Evolutionary conservation across 495 filamentous ascomycete species (phyloP).

Genomic region (Neurospora discreta): DNA sequence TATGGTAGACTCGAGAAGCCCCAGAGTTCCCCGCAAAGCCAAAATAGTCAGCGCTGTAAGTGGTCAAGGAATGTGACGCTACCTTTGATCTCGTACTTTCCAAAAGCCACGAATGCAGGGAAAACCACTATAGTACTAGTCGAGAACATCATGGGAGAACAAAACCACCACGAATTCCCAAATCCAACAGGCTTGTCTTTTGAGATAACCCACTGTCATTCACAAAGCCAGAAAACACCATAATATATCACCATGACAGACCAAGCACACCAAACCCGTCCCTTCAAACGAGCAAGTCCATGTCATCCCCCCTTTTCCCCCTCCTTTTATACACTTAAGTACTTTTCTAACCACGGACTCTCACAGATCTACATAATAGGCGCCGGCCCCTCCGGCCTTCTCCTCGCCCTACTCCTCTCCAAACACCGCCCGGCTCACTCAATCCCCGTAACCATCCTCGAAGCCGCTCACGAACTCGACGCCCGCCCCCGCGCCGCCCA

Average conservation of each 20-base stretch:
- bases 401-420: conserved; percentile 43
- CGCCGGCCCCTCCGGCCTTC: conserved; percentile 48
- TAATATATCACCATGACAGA: neutral
- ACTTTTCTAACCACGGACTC: neutral
- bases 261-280: neutral
- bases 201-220: too few species aligned
- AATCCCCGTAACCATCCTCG: conserved; percentile 44
- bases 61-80: neutral
- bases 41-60: neutral
- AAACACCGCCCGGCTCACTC: conserved; percentile 33
- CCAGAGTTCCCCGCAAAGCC: neutral
- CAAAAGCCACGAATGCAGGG: neutral
- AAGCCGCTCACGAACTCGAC: conserved; percentile 40
- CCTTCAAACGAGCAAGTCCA: neutral
- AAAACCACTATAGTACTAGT: too few species aligned
- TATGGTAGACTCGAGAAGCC: neutral
- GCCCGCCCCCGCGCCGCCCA: conserved; percentile 44
- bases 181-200: too few species aligned
- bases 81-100: neutral
- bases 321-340: neutral
- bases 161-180: too few species aligned
- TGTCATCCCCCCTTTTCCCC: too few species aligned
- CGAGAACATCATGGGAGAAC: too few species aligned
- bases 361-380: conserved; percentile 36
- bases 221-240: too few species aligned